Evolutionary conservation across 768 basidiomycete species (phyloP).

Genomic region (Rhizopogon rudus): DNA sequence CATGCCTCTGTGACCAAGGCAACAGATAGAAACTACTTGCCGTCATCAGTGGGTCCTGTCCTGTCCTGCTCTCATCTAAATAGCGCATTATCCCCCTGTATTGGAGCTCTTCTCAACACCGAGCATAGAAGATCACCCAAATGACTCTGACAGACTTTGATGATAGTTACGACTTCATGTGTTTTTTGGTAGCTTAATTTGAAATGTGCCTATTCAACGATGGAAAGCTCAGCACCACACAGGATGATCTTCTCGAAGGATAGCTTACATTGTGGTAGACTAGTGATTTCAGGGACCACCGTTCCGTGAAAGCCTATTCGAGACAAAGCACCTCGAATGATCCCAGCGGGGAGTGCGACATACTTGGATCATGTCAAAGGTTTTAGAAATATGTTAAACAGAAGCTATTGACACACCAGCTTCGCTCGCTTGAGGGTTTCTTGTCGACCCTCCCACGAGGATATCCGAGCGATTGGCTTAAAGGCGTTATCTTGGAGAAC

Average conservation of each 20-base stretch:
- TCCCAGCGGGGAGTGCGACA: slow-evolving; percentile 74
- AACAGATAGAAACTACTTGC: too few relatives aligned
- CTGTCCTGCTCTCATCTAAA: too few relatives aligned
- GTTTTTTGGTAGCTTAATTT: slow-evolving; percentile 73
- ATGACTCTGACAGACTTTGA: neutral
- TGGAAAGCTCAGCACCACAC: neutral
- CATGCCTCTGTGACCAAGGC: too few relatives aligned
- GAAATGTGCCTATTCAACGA: slow-evolving; percentile 61
- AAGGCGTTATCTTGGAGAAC: slow-evolving; percentile 91
- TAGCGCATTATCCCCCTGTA: too few relatives aligned
- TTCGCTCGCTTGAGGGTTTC: slow-evolving; percentile 70
- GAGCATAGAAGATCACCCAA: too few relatives aligned
- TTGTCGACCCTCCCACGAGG: slow-evolving; percentile 72
- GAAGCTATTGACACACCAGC: slow-evolving; percentile 43
- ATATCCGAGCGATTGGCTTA: slow-evolving; percentile 77
- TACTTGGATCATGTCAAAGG: slow-evolving; percentile 44
- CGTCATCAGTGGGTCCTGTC: too few relatives aligned
- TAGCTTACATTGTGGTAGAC: slow-evolving; percentile 78
- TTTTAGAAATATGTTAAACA: neutral
- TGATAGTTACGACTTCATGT: slow-evolving; percentile 19
- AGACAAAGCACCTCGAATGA: slow-evolving; percentile 78
- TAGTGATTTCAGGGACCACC: slow-evolving; percentile 74
- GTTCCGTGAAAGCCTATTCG: slow-evolving; percentile 73
- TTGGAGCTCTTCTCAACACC: too few relatives aligned
- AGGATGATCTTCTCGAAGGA: neutral